Evolutionary conservation across 441 rosid genomes (phyloP), one percentile per base, ranked within the genome.

Genomic region (Adansonia grandidieri): DNA sequence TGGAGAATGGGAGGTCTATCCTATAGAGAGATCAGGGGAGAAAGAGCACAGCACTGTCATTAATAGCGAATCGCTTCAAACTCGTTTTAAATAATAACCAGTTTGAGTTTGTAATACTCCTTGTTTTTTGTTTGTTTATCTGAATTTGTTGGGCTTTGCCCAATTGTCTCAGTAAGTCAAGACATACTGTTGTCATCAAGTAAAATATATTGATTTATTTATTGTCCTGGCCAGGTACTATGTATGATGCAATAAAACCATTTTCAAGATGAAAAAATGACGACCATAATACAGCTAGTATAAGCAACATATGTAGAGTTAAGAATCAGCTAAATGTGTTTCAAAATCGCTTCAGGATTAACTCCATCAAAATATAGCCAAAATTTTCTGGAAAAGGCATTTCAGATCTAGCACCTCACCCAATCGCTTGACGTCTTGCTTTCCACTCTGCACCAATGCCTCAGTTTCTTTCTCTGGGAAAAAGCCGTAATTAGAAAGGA

Each of bases 1-100:
- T 44, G 88, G 84, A 0, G 87, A 74, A 1, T 85, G 84, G 89
- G 85, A 88, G 64, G 82, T 82, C 10, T 76, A 76, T 50, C 65
- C 84, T 14, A 17, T 83, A 62, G 88, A 84, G 70, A 79, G 77
- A 53, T 73, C 83, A 24, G 78, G 74, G 10, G 82, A 78, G 57
- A 75, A 45, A 37, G 82, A 56, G 32, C 54, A 22, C 20, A 32
- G 40, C 60, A 73, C 40, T 6, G 28, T 9, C 65, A 73, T 56
- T 19, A 73, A 10, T 7, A 73, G 37, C 9, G n/a, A 73, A 6
- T n/a, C 15, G 10, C 76, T 73, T 40, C 76, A 73, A 17, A 56
- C 17, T 73, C 76, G 76, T 19, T 73, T 73, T 56, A 73, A 73
- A 19, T 73, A 9, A 56, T 72, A 9, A 28, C 15, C 61, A 2